Evolutionary conservation across 2,329 filamentous ascomycete species (phyloP).

Genomic region (Penicillium rolfsii): DNA sequence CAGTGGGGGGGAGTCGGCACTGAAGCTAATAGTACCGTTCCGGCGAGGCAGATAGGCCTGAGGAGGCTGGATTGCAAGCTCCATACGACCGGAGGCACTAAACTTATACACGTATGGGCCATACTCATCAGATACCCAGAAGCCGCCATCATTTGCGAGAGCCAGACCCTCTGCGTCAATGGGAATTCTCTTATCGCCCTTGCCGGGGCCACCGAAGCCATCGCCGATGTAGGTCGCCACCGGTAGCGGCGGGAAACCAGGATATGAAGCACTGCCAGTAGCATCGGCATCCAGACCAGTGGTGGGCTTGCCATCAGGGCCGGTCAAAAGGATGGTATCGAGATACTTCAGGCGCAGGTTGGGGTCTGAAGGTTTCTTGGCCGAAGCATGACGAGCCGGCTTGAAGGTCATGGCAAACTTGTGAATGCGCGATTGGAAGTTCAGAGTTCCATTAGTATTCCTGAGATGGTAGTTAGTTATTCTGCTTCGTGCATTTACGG

Average conservation of each 20-base stretch:
- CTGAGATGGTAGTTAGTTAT: conserved; percentile 30
- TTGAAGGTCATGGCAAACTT: conserved; percentile 66
- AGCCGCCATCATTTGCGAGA: conserved; percentile 61
- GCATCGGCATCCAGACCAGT: conserved; percentile 67
- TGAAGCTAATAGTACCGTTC: conserved; percentile 65
- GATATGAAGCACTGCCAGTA: conserved; percentile 57
- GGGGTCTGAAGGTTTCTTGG: conserved; percentile 57
- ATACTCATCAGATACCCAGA: conserved; percentile 73
- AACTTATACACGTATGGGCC: conserved; percentile 73
- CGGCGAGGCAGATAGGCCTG: conserved; percentile 66
- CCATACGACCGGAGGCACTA: conserved; percentile 59
- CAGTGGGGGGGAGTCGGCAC: conserved; percentile 64
- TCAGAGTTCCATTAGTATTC: conserved; percentile 72
- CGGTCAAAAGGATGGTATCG: conserved; percentile 67
- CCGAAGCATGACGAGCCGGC: conserved; percentile 56
- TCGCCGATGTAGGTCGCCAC: conserved; percentile 67
- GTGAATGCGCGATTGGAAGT: conserved; percentile 70
- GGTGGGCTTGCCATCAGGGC: conserved; percentile 63
- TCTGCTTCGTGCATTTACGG: neutral
- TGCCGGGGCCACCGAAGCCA: conserved; percentile 65
- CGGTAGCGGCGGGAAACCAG: conserved; percentile 65
- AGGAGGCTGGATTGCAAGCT: conserved; percentile 66
- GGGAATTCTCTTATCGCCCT: conserved; percentile 62
- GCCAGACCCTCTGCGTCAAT: conserved; percentile 70
- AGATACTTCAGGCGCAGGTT: conserved; percentile 67